These are phyloP conservation scores for Danielozyma ontarioensis DNA, from an alignment of 805 yeast species.

Conservation along the genomic window DNA sequence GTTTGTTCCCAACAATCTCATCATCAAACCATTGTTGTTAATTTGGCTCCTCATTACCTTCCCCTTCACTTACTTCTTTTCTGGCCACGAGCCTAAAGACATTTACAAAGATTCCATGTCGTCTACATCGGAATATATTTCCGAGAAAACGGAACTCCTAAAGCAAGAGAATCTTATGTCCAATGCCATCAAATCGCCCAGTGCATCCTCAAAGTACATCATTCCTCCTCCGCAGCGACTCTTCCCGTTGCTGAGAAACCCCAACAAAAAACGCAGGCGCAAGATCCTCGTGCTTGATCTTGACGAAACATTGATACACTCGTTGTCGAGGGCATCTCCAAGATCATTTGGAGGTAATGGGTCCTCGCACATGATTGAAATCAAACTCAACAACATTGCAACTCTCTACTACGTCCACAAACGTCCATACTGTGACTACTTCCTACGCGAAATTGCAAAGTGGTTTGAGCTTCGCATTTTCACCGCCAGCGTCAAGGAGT, in stretches of 20 bases:
- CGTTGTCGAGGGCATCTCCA: constrained; percentile 65
- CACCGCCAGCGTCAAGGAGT: constrained; percentile 91
- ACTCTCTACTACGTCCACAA: constrained; percentile 87
- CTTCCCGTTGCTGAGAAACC: constrained; percentile 37
- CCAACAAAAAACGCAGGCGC: constrained; percentile 30
- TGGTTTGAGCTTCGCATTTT: constrained; percentile 91
- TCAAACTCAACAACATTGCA: constrained; percentile 60
- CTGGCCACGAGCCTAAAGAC: constrained; percentile 1
- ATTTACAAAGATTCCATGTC: constrained; percentile 8
- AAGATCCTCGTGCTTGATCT: constrained; percentile 82
- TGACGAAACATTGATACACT: constrained; percentile 93
- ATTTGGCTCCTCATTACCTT: constrained; percentile 49
- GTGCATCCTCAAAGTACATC: constrained; percentile 35
- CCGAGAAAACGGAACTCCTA: constrained; percentile 31
- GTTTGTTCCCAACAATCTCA: constrained; percentile 45
- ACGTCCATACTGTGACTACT: constrained; percentile 86
- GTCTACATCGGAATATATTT: no score
- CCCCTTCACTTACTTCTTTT: constrained; percentile 46
- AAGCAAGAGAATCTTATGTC: constrained; percentile 38
- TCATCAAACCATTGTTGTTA: constrained; percentile 48
- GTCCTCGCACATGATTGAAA: constrained; percentile 71
- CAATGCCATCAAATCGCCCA: constrained; percentile 38
- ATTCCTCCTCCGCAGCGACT: constrained; percentile 43
- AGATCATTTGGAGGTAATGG: constrained; percentile 31
- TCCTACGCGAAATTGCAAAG: constrained; percentile 66